Percentiles rank a stretch among this genome's conserved stretches.
These are phyloP conservation scores for Phytopythium boreale DNA, from an alignment of 352 stramenopile genomes.

Conservation along the genomic window DNA sequence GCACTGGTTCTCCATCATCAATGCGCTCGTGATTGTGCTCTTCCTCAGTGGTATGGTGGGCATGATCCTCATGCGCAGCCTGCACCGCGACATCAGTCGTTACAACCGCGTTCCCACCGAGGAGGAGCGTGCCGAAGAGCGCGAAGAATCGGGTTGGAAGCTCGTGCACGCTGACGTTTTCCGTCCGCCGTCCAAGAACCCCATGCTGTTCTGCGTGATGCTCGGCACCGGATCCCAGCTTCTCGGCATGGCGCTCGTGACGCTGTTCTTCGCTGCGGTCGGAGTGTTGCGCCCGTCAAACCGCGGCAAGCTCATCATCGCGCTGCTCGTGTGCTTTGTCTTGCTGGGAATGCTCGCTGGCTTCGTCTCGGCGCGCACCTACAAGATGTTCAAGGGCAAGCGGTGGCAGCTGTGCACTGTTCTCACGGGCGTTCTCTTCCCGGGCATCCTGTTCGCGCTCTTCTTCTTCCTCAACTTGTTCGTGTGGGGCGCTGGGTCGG, in stretches of 20 bases:
- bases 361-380: constrained; percentile 95
- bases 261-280: constrained; percentile 96
- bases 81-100: constrained; percentile 97
- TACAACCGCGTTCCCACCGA: constrained; percentile 97
- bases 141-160: constrained; percentile 99
- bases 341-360: constrained; percentile 95
- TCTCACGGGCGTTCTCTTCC: constrained; percentile 95
- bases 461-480: constrained; percentile 99
- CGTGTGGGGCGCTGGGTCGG: constrained; percentile 92
- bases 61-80: constrained; percentile 98
- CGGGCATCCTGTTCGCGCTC: constrained; percentile 94
- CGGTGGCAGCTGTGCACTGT: constrained; percentile 97
- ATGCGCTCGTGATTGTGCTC: constrained; percentile 98
- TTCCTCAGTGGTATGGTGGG: constrained; percentile 99
- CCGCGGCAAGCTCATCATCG: constrained; percentile 97
- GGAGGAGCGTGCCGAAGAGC: constrained; percentile 97
- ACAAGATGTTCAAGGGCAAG: constrained; percentile 99
- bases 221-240: constrained; percentile 98
- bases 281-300: constrained; percentile 97
- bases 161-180: constrained; percentile 99
- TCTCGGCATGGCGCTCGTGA: constrained; percentile 94
- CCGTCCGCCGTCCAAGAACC: constrained; percentile 92
- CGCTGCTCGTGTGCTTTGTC: constrained; percentile 97
- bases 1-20: constrained; percentile 99
- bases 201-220: constrained; percentile 97